Evolutionary conservation across 179 eudicot species (phyloP).

Genomic region (Beta macrorhiza): DNA sequence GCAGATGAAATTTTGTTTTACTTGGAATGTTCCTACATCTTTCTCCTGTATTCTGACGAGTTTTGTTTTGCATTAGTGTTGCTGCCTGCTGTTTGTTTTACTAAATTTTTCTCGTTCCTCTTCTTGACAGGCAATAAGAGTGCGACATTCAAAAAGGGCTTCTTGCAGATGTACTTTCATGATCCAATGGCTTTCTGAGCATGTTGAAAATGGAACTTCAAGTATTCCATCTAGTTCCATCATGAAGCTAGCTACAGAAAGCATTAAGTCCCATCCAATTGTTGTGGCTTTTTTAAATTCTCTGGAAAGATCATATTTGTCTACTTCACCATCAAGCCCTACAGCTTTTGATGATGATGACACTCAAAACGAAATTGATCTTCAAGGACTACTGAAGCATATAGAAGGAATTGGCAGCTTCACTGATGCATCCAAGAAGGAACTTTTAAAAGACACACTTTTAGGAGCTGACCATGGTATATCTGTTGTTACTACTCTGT

Average conservation of each 20-base stretch:
- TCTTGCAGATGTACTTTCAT: slow-evolving; percentile 55
- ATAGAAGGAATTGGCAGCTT: slow-evolving; percentile 45
- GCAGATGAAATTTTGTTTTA: neutral
- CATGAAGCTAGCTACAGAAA: slow-evolving; percentile 44
- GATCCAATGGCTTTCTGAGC: slow-evolving; percentile 48
- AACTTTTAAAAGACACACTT: slow-evolving; percentile 27
- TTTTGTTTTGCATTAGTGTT: neutral
- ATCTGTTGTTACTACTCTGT: neutral
- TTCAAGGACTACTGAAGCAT: slow-evolving; percentile 43
- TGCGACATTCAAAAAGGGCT: slow-evolving; percentile 53
- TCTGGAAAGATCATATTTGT: slow-evolving; percentile 18
- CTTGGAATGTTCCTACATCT: neutral
- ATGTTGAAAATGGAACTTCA: slow-evolving; percentile 28
- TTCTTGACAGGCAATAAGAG: slow-evolving; percentile 35
- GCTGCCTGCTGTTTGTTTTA: slow-evolving; percentile 1
- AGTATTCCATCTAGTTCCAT: slow-evolving; percentile 43
- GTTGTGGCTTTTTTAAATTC: slow-evolving; percentile 44
- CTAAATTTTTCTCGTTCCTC: neutral
- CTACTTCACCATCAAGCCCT: slow-evolving; percentile 20
- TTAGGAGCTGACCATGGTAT: slow-evolving; percentile 31
- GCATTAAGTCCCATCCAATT: slow-evolving; percentile 44
- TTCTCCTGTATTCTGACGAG: neutral
- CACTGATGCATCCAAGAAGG: slow-evolving; percentile 30
- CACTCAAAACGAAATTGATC: slow-evolving; percentile 41
- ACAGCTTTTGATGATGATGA: slow-evolving; percentile 32